phyloP scores from a whole-genome alignment of 2,329 filamentous ascomycete species.

The Ceratocystiopsis brevicomis region DNA sequence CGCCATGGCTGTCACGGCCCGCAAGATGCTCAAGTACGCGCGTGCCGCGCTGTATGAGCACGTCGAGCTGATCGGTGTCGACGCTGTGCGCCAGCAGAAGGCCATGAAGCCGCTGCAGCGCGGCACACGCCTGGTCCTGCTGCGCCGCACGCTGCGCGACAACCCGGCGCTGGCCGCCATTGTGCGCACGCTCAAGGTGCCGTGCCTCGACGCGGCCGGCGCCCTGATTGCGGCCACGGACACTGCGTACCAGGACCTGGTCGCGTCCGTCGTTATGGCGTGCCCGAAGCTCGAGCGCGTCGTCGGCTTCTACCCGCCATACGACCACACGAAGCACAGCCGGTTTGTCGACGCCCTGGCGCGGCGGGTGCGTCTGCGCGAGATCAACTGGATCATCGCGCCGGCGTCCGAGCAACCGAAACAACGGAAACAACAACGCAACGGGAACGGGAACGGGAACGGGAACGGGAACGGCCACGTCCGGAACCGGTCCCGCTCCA shows the following conservation, averaged over 20 bases:
- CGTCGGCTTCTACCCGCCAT: constrained; percentile 31
- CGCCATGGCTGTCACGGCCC: constrained; percentile 28
- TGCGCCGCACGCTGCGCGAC: constrained; percentile 37
- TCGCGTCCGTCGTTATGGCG: constrained; percentile 43
- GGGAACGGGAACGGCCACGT: not conserved
- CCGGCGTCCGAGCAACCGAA: constrained; percentile 12
- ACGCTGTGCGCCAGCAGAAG: constrained; percentile 28
- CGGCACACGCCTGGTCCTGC: constrained; percentile 33
- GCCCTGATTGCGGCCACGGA: constrained; percentile 11
- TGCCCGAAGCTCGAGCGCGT: constrained; percentile 45
- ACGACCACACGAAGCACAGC: constrained; percentile 33
- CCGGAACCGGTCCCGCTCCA: not conserved
- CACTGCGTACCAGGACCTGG: constrained; percentile 35
- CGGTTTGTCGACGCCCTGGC: constrained; percentile 40
- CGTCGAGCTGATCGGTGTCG: constrained; percentile 38
- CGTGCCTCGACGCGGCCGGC: constrained; percentile 20
- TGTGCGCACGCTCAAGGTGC: constrained; percentile 39
- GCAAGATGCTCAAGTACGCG: constrained; percentile 33
- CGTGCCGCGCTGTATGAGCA: constrained; percentile 35
- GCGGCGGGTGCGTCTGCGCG: constrained; percentile 32
- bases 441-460: not conserved
- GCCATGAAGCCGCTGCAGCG: constrained; percentile 26
- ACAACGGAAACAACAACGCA: not conserved
- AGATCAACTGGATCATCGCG: constrained; percentile 41
- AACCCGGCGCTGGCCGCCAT: constrained; percentile 32